Evolutionary conservation across 768 basidiomycete genomes (phyloP), one percentile per base, ranked within the genome.

Genomic region (Tricholoma sp.): DNA sequence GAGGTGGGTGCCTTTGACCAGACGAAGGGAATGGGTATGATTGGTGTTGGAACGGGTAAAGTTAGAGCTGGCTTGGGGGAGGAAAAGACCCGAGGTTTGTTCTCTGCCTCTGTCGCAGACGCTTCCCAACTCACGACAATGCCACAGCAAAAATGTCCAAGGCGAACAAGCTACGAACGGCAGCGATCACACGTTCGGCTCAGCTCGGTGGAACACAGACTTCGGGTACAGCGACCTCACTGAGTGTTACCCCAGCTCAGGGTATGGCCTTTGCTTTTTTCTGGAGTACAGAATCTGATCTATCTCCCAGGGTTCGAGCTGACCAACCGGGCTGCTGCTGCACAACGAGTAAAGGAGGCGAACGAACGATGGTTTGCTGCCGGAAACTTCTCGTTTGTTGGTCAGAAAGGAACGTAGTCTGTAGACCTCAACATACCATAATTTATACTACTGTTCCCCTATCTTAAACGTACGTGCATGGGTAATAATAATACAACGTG

Each of bases 1-100:
- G 97, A 99, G 70, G 90, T 95, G 45, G 96, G 94, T 16, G 91
- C 94, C 31, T 95, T 93, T 64, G 97, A 97, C 74, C 87, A 98
- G 76, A 95, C 94, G n/a, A 91, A 93, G 76, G 97, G 97, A 5
- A 72, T 98, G 68, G 97, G 97, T 59, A 98, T 99, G 95, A 91
- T 98, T 59, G 94, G 94, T 37, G 80, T 80, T 54, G 78, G 84
- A 16, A 86, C 88, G 5, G 97, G 97, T 21, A 91, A 93, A 70
- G 89, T 99, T 52, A 80, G 97, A 54, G 94, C 94, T 11, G 87
- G 88, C 27, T 70, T 85, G 52, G 94, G 89, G 53, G 95, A 98
- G 69, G 82, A 88, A 43, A 93, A 93, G 76, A 95, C 88, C 74
- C 85, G 88, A 77, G 94, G 95, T 95, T 62, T 60, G 83, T 72